phyloP scores from a whole-genome alignment of 2,329 filamentous ascomycete genomes.

The Alternaria ventricosa region DNA sequence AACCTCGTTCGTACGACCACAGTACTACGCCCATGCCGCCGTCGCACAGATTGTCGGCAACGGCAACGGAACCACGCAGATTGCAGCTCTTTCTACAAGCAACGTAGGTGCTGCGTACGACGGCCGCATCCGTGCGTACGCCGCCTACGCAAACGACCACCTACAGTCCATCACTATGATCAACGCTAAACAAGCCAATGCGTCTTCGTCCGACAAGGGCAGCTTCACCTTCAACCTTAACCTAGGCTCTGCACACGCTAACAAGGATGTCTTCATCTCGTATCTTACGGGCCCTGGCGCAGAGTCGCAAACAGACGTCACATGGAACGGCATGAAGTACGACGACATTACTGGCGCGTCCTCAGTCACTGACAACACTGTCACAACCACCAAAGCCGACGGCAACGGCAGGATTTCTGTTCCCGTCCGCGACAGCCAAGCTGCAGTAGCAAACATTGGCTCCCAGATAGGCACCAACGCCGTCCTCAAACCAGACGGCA shows the following conservation, averaged over 20 bases:
- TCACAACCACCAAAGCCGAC: slow-evolving; percentile 35
- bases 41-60: slow-evolving; percentile 59
- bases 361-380: slow-evolving; percentile 41
- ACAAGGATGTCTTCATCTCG: slow-evolving; percentile 55
- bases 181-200: slow-evolving; percentile 55
- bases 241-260: slow-evolving; percentile 48
- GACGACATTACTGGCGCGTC: slow-evolving; percentile 51
- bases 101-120: slow-evolving; percentile 47
- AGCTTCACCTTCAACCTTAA: slow-evolving; percentile 52
- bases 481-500: slow-evolving; percentile 36
- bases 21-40: slow-evolving; percentile 60
- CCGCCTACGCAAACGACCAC: slow-evolving; percentile 52
- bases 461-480: slow-evolving; percentile 44
- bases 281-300: slow-evolving; percentile 57
- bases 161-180: slow-evolving; percentile 55
- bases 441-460: slow-evolving; percentile 56
- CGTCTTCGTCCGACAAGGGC: slow-evolving; percentile 45
- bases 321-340: slow-evolving; percentile 58
- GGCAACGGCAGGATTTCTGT: slow-evolving; percentile 32
- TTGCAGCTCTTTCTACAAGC: slow-evolving; percentile 46
- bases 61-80: slow-evolving; percentile 54
- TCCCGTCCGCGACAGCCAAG: slow-evolving; percentile 53
- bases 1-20: slow-evolving; percentile 56
- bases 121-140: slow-evolving; percentile 54
- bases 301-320: slow-evolving; percentile 52